Evolutionary conservation across 371 early-diverging fungal genomes (phyloP), one percentile per base, ranked within the genome.

Genomic region (Mortierella polycephala): DNA sequence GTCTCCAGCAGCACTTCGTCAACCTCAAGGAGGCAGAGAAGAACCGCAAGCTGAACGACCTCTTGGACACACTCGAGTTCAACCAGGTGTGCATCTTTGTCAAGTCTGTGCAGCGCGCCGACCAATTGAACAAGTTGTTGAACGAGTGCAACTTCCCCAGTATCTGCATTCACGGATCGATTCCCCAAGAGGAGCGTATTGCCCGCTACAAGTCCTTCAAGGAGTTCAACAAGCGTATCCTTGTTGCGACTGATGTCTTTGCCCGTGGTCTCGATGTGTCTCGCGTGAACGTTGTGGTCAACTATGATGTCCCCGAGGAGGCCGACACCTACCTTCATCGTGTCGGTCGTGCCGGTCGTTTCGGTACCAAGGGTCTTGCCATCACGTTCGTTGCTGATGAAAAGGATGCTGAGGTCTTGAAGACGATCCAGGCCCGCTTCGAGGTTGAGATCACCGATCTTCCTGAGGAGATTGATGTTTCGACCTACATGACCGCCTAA

Each of bases 301-400:
- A 99, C 89, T 99, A 99, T 62, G 99, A 99, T 82, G 96, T 99
- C 88, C 97, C 99, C 16, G 96, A 94, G 64, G 74, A 87, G 44
- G 94, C 97, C 16, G 98, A 99, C 80, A 87, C 96, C 39, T 99
- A 99, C 83, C 88, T 99, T 49, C 99, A 99, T 81, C 88, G 99
- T 60, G 95, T 99, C 47, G 99, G 99, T 60, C 96, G 99, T 91
- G 99, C 99, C 58, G 99, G 99, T 69, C 95, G 99, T 89, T 99
- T 99, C 84, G 99, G 99, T 84, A 99, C 99, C 81, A 96, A 97
- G 89, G 99, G 99, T 84, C 86, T 98, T 42, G 99, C 96, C 57
- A 92, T 99, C 62, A 97, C 97, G 8, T 98, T 99, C 86, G 95
- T 99, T n/a, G 87, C 96, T 16, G 92, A 91, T 40, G 92, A 93